phyloP scores from a whole-genome alignment of 169 alveolate species.

The Toxoplasma gondii region DNA sequence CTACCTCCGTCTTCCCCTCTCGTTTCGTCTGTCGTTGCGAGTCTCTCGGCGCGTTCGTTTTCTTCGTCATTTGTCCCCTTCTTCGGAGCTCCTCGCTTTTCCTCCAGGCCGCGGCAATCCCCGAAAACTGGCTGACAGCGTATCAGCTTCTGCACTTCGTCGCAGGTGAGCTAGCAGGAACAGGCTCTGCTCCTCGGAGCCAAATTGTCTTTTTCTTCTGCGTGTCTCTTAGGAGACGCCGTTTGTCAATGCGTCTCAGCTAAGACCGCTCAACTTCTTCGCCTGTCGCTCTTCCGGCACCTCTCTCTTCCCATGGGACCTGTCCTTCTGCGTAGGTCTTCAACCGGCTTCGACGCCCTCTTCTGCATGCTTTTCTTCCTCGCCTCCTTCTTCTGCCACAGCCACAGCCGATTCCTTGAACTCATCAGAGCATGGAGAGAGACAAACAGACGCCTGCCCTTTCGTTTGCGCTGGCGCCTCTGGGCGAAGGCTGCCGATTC shows the following conservation, averaged over 20 bases:
- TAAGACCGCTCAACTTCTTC: neutral
- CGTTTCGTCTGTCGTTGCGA: neutral
- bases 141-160: constrained; percentile 54
- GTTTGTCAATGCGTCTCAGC: neutral
- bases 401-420: neutral
- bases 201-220: neutral
- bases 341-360: neutral
- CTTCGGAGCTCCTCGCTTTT: neutral
- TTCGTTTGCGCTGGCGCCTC: neutral
- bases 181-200: neutral
- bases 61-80: neutral
- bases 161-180: constrained; percentile 17
- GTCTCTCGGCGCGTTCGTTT: neutral
- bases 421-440: neutral
- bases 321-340: neutral
- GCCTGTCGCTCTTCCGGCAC: neutral
- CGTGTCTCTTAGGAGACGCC: neutral
- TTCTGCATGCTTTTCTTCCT: no score
- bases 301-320: neutral
- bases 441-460: no score
- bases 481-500: neutral
- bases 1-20: neutral
- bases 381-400: neutral
- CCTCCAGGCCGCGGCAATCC: constrained; percentile 57
- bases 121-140: constrained; percentile 57